A percentile compares a stretch with the other conserved stretches of the same genome.
Evolutionary conservation across 2,329 filamentous ascomycete species (phyloP).

Genomic region (Aspergillus uvarum): DNA sequence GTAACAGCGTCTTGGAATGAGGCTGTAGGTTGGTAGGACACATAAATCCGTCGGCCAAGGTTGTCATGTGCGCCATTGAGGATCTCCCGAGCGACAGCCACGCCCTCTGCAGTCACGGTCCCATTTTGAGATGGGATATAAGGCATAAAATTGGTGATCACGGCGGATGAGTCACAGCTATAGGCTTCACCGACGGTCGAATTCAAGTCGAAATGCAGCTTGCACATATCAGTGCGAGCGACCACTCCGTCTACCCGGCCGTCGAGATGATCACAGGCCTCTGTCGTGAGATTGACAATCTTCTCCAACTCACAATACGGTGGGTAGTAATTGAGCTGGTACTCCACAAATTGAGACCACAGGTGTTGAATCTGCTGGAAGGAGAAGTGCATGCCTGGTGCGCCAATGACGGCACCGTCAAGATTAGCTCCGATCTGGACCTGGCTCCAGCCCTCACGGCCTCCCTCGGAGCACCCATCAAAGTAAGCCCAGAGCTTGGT

Average conservation of each 20-base stretch:
- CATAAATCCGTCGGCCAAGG: too few relatives aligned
- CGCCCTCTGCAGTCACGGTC: constrained; percentile 31
- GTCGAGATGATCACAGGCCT: constrained; percentile 56
- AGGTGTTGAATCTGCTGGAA: constrained; percentile 48
- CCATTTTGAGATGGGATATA: constrained; percentile 33
- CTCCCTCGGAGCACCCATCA: constrained; percentile 57
- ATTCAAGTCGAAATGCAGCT: constrained; percentile 47
- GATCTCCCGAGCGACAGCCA: too few relatives aligned
- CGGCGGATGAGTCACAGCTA: constrained; percentile 39
- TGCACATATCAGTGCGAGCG: constrained; percentile 50
- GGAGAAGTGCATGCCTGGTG: constrained; percentile 48
- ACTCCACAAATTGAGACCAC: constrained; percentile 39
- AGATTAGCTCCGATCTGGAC: constrained; percentile 51
- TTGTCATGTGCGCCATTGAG: too few relatives aligned
- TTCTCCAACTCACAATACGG: constrained; percentile 36
- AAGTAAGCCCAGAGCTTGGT: constrained; percentile 48
- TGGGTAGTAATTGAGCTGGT: constrained; percentile 45
- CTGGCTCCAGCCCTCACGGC: constrained; percentile 53
- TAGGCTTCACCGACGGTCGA: constrained; percentile 49
- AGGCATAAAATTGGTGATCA: constrained; percentile 20
- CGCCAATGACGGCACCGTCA: constrained; percentile 49
- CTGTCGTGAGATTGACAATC: constrained; percentile 55
- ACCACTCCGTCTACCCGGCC: constrained; percentile 57
- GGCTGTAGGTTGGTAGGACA: too few relatives aligned
- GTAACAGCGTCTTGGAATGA: too few relatives aligned